Base-by-base conservation (phyloP, 2,329 filamentous ascomycete genomes). In the Colletotrichum kahawae region DNA sequence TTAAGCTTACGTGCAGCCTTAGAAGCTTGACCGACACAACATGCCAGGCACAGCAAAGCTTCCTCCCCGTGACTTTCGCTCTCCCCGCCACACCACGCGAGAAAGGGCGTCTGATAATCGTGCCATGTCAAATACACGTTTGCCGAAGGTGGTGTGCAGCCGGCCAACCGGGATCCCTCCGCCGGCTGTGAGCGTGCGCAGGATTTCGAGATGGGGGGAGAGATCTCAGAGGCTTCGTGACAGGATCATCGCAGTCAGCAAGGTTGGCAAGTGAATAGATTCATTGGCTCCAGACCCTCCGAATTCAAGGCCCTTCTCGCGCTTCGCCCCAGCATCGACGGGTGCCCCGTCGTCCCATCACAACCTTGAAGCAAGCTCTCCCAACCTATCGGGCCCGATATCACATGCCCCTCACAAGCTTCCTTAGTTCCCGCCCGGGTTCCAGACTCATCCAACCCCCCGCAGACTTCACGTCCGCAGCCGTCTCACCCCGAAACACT, bases 401-500 rank as follows among this genome's bases (percentile, higher is more conserved):
- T 64, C 57, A 51, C 34, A 73, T 70, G 57, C 43, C n/a, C 33
- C n/a, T 31, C 36, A 48, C 27, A 24, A 16, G 21, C 57, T 16
- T n/a, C 63, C 34, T 33, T 8, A 57, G 64, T 48, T 38, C 65
- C 51, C 31, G 14, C 29, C 29, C 13, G 27, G 10, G 60, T 48
- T 71, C 68, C 33, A 71, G 38, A 62, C 62, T 33, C 24, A 6
- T 27, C 36, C 34, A 29, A 27, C 18, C 51, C 60, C 36, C 24
- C 24, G 36, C 18, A 57, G 29, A 29, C 29, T n/a, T 65, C 60
- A 65, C 38, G 14, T 21, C 24, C n/a, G 48, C 51, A 70, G 14
- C 71, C 67, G 38, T 66, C 71, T 66, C 71, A 62, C 60, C 3
- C 33, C 56, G 48, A 67, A 71, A 57, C 38, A 71, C 63, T 18